Evolutionary conservation across 2,329 filamentous ascomycete genomes (phyloP), one percentile per base, ranked within the genome.

Genomic region (Penicillium sp.): DNA sequence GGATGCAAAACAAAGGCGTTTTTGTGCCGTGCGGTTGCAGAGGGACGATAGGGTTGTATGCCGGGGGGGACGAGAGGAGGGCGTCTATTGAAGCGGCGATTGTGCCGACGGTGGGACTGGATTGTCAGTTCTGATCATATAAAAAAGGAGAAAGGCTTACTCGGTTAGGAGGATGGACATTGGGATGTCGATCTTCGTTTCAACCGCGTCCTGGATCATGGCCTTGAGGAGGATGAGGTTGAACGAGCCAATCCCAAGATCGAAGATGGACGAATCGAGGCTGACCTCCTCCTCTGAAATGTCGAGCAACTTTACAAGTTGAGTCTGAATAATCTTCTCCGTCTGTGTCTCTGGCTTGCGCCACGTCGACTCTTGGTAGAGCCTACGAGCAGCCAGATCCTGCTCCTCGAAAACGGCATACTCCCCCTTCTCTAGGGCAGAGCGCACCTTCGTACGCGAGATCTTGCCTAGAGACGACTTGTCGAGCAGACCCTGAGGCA

Each of bases 401-500:
- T 51, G 16, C 16, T 26, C 18, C 21, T 51, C 35, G 20, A 42
- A 51, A 6, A n/a, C 2, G 21, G 35, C 23, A 11, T 42, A 51
- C 28, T 51, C 23, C 3, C 35, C 48, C 9, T 26, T 40, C 14
- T 51, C 35, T 1, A 42, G n/a, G 4, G n/a, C 35, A 4, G 48
- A 7, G 20, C 35, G 48, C 18, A 51, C 48, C 33, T 33, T 43
- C 12, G 66, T 57, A 5, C 73, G 61, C 2, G 74, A 75, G 4
- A 77, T 62, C 61, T 77, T 77, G 8, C 74, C 74, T 1, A 77
- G 64, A 4, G 72, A 64, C 1, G 73, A 70, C 60, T 69, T 71
- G 21, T 63, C 64, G 5, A 76, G 59, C 11, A 63, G 47, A 16
- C 55, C 21, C n/a, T 51, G 38, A 16, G 52, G 52, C 6, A 74